Conservation (phyloP, 2,329 filamentous ascomycete genomes). For the Aspergillus sp. region DNA sequence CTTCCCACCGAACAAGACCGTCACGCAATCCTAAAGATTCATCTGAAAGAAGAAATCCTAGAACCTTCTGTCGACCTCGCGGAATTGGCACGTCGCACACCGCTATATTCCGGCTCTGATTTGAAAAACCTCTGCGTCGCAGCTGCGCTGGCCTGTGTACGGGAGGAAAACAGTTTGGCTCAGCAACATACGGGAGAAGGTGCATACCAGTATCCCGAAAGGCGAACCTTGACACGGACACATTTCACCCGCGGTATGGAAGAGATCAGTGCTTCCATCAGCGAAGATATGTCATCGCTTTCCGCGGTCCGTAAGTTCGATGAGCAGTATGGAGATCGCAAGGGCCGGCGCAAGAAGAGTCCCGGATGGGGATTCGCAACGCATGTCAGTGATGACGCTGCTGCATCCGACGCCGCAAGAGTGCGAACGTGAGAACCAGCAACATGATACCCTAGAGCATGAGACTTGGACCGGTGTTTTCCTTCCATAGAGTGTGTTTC, state of each 20-base stretch:
- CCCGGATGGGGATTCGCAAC: constrained; percentile 52
- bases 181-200: constrained; percentile 36
- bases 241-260: constrained; percentile 86
- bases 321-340: constrained; percentile 85
- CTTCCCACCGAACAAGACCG: constrained; percentile 49
- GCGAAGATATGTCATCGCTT: constrained; percentile 86
- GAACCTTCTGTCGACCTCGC: constrained; percentile 43
- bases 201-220: constrained; percentile 64
- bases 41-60: constrained; percentile 49
- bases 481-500: background rate
- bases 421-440: constrained; percentile 36
- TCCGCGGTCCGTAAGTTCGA: constrained; percentile 91
- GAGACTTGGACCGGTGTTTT: constrained; percentile 1
- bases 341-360: constrained; percentile 62
- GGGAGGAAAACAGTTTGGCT: constrained; percentile 46
- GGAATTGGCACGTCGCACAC: constrained; percentile 46
- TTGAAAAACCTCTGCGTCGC: constrained; percentile 53
- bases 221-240: constrained; percentile 60
- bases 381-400: constrained; percentile 31
- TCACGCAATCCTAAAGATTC: constrained; percentile 49
- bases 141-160: constrained; percentile 50
- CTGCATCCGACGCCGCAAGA: constrained; percentile 37
- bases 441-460: constrained; percentile 7
- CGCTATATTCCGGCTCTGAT: constrained; percentile 53
- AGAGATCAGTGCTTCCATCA: constrained; percentile 90